Evolutionary conservation across 441 rosid species (phyloP).

Genomic region (Geranium incanum): DNA sequence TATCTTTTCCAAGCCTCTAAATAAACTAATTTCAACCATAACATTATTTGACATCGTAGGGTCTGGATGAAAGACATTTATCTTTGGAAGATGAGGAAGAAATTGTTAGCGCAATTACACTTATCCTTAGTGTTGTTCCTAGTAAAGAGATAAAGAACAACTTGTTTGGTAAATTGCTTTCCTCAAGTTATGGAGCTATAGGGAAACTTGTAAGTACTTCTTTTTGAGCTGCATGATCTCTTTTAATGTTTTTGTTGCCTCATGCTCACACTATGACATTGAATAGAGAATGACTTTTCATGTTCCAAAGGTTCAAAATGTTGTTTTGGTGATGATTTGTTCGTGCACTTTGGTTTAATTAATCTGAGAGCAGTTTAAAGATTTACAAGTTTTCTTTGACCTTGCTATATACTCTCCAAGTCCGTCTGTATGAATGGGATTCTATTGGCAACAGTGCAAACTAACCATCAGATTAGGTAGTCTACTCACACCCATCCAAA

Average conservation of each 20-base stretch:
- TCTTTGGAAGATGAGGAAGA: conserved; percentile 91
- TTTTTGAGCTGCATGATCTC: conserved; percentile 10
- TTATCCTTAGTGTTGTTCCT: conserved; percentile 57
- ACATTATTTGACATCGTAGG: conserved; percentile 35
- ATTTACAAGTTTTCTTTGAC: background rate
- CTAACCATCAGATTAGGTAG: background rate
- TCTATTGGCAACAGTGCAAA: background rate
- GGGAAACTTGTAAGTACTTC: conserved; percentile 67
- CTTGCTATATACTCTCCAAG: background rate
- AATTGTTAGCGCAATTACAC: conserved; percentile 67
- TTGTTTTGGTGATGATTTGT: background rate
- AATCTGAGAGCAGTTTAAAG: background rate
- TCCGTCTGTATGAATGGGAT: background rate
- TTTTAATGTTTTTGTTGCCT: too few relatives aligned
- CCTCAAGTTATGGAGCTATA: conserved; percentile 77
- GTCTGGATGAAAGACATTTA: conserved; percentile 66
- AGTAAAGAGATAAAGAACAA: conserved; percentile 71
- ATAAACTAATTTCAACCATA: background rate
- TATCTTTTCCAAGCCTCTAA: background rate
- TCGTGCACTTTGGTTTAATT: background rate
- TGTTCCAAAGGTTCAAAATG: background rate
- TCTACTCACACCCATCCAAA: background rate
- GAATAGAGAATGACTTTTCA: background rate
- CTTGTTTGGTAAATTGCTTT: conserved; percentile 68
- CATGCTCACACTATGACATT: background rate